Evolutionary conservation across 2,329 filamentous ascomycete species (phyloP).

Genomic region (Ilyonectria robusta): DNA sequence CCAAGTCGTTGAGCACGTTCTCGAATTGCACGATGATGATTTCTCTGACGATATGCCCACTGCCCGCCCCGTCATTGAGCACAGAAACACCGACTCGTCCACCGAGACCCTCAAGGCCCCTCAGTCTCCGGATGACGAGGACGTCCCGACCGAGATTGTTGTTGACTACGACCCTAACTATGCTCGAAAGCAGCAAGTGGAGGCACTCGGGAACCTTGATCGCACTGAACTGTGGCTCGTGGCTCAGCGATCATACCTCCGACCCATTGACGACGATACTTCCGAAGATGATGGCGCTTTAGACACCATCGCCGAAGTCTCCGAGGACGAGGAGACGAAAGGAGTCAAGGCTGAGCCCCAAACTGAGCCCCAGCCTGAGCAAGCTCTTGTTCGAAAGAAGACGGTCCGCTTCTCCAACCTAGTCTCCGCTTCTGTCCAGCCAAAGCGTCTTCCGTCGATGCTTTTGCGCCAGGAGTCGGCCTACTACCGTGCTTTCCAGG

Average conservation of each 20-base stretch:
- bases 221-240: conserved; percentile 89
- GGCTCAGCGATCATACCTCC: conserved; percentile 84
- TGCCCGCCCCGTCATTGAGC: conserved; percentile 65
- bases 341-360: conserved; percentile 48
- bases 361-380: conserved; percentile 45
- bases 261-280: conserved; percentile 70
- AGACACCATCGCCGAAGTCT: conserved; percentile 55
- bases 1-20: conserved; percentile 73
- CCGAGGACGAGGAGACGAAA: conserved; percentile 48
- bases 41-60: conserved; percentile 76
- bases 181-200: conserved; percentile 78
- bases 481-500: conserved; percentile 90
- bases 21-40: conserved; percentile 69
- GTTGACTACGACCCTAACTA: conserved; percentile 84
- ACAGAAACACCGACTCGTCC: conserved; percentile 50
- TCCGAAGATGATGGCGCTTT: conserved; percentile 54
- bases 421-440: conserved; percentile 60
- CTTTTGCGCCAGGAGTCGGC: conserved; percentile 77
- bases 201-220: conserved; percentile 81
- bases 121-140: conserved; percentile 65
- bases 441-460: conserved; percentile 67
- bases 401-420: conserved; percentile 80
- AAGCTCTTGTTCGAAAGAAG: conserved; percentile 70
- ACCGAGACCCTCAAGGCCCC: conserved; percentile 52
- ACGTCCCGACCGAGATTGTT: conserved; percentile 75